Conservation (phyloP, 164 flowering plant species). For the Buxus sempervirens region DNA sequence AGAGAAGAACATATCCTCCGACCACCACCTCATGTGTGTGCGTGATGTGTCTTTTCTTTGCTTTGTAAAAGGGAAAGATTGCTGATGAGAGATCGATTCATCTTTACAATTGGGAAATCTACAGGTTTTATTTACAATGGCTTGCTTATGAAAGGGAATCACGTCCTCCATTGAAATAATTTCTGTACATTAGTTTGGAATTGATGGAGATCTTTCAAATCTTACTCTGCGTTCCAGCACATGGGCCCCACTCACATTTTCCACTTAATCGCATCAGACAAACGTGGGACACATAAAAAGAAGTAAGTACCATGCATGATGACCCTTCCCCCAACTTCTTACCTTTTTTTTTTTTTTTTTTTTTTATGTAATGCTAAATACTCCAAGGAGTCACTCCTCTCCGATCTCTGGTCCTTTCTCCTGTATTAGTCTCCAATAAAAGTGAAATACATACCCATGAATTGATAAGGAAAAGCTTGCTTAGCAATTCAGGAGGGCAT, state of each 20-base stretch:
- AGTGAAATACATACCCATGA: too few species aligned
- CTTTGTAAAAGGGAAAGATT: background rate
- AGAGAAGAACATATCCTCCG: background rate
- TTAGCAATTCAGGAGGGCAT: too few species aligned
- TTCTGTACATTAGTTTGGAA: too few species aligned
- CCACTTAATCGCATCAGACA: background rate
- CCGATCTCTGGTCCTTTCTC: too few species aligned
- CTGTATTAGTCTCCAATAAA: too few species aligned
- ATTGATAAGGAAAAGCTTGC: too few species aligned
- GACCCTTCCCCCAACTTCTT: background rate
- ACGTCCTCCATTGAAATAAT: too few species aligned
- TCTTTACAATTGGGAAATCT: background rate
- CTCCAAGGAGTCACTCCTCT: too few species aligned
- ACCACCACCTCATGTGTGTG: constrained; percentile 4
- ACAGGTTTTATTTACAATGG: background rate
- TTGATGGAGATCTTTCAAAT: background rate
- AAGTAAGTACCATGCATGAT: background rate
- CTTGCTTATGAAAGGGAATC: too few species aligned
- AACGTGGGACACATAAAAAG: background rate
- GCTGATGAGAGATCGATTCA: background rate
- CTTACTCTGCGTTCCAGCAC: background rate
- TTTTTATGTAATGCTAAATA: too few species aligned
- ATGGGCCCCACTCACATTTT: background rate
- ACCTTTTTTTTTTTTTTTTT: too few species aligned
- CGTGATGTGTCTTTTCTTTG: background rate